A percentile compares a stretch with the other conserved stretches of the same genome.
These are phyloP conservation scores for Corylus heterophylla DNA, from an alignment of 306 rosid genomes.

Conservation along the genomic window DNA sequence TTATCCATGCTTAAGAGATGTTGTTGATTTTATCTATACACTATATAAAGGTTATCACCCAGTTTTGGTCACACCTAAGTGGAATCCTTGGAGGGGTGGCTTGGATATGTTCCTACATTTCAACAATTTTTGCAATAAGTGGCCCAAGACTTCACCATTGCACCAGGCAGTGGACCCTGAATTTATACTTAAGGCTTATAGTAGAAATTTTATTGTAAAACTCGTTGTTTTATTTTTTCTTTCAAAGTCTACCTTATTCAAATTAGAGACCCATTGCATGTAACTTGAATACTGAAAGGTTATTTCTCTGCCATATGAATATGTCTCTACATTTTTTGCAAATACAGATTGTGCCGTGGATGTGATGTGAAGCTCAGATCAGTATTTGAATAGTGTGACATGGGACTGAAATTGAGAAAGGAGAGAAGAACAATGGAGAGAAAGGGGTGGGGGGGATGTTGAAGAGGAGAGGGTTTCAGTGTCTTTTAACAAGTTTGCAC, in stretches of 20 bases:
- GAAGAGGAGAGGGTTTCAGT: background rate
- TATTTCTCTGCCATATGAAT: constrained; percentile 17
- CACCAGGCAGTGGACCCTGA: background rate
- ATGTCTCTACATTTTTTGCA: constrained; percentile 14
- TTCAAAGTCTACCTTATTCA: background rate
- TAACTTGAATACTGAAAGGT: constrained; percentile 15
- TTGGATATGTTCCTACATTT: background rate
- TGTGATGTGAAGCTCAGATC: constrained; percentile 22
- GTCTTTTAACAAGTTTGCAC: background rate
- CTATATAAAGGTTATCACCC: background rate
- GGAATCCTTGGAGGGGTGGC: background rate
- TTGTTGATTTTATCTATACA: background rate
- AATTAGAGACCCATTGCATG: background rate
- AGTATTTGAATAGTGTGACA: constrained; percentile 6
- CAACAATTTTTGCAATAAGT: constrained; percentile 10
- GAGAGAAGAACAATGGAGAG: constrained; percentile 13
- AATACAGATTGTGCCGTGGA: constrained; percentile 7
- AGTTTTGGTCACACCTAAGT: background rate
- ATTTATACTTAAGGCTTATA: background rate
- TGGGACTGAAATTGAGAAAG: constrained; percentile 9
- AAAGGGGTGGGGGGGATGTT: background rate
- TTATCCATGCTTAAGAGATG: background rate
- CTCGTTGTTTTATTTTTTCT: background rate
- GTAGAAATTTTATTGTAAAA: background rate
- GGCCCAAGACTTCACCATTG: background rate